phyloP scores from a whole-genome alignment of 78 protist genomes.

The Isochrysis galbana region DNA sequence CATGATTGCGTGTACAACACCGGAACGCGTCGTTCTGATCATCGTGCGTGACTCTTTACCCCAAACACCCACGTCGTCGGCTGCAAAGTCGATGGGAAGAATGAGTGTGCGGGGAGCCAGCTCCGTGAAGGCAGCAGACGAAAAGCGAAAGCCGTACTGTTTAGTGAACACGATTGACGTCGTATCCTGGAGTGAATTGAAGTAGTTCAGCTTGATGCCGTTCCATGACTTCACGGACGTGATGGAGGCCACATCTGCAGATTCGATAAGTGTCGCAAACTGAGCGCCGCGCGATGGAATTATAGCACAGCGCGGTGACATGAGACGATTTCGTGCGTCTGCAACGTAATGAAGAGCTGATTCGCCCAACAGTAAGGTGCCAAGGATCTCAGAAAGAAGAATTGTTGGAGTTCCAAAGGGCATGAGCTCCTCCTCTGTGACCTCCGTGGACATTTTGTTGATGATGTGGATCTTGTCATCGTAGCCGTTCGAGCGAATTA shows the following conservation, averaged over 20 bases:
- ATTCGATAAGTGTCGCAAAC: slow-evolving; percentile 27
- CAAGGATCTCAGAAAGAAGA: slow-evolving; percentile 52
- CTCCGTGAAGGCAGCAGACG: not conserved
- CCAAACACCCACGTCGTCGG: not conserved
- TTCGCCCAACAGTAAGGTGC: slow-evolving; percentile 53
- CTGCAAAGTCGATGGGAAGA: not conserved
- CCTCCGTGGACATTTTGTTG: slow-evolving; percentile 12
- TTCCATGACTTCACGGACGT: slow-evolving; percentile 37
- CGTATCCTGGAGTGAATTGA: slow-evolving; percentile 46
- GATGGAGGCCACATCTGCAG: not conserved
- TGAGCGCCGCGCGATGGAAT: slow-evolving; percentile 33
- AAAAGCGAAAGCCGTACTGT: slow-evolving; percentile 50
- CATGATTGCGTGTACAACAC: slow-evolving; percentile 17
- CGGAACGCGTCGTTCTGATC: not conserved
- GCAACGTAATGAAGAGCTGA: slow-evolving; percentile 23
- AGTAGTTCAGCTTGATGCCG: slow-evolving; percentile 8
- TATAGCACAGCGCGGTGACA: not conserved
- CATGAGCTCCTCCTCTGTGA: not conserved
- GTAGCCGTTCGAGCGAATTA: slow-evolving; percentile 1
- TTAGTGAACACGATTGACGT: slow-evolving; percentile 42
- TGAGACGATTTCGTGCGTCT: slow-evolving; percentile 29
- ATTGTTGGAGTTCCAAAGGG: not conserved
- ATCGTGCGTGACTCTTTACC: not conserved
- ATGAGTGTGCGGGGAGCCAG: not conserved
- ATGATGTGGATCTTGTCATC: not conserved